phyloP scores from a whole-genome alignment of 163 green algal species.

The Volvox carteri region DNA sequence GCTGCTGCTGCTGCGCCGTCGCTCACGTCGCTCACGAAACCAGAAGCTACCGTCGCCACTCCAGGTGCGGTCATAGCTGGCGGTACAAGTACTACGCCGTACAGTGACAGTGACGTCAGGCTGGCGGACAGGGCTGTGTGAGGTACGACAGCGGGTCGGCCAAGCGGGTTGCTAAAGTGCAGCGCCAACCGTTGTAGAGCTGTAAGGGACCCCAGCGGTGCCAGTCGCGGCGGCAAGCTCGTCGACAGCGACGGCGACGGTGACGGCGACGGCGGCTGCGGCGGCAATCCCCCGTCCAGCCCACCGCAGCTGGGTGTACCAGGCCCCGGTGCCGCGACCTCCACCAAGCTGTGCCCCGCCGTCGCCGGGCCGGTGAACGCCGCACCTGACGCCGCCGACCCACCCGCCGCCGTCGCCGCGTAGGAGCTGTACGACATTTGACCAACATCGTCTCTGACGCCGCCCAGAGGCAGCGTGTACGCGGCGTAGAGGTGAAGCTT shows the following conservation, averaged over 20 bases:
- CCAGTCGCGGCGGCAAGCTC: conserved; percentile 11
- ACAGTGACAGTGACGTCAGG: conserved; percentile 26
- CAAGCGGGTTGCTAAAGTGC: conserved; percentile 29
- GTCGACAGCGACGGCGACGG: background rate
- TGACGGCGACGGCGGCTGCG: no score
- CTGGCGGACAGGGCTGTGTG: background rate
- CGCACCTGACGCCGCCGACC: background rate
- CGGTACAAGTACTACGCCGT: conserved; percentile 21
- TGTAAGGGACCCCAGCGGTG: background rate
- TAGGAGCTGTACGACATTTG: no score
- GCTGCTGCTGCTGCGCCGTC: conserved; percentile 21
- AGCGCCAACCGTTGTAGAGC: conserved; percentile 18
- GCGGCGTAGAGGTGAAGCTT: conserved; percentile 35
- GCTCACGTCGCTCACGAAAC: no score
- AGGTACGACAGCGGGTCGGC: background rate
- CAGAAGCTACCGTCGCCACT: background rate
- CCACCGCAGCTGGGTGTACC: no score
- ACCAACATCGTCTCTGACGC: no score
- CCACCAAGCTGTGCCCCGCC: no score
- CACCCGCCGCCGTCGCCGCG: background rate
- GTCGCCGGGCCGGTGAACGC: no score
- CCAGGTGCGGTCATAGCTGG: background rate
- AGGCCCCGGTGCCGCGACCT: no score
- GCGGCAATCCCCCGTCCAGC: no score
- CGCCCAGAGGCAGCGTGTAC: conserved; percentile 30